Evolutionary conservation across 2,329 filamentous ascomycete species (phyloP).

Genomic region (Myriangium duriaei): DNA sequence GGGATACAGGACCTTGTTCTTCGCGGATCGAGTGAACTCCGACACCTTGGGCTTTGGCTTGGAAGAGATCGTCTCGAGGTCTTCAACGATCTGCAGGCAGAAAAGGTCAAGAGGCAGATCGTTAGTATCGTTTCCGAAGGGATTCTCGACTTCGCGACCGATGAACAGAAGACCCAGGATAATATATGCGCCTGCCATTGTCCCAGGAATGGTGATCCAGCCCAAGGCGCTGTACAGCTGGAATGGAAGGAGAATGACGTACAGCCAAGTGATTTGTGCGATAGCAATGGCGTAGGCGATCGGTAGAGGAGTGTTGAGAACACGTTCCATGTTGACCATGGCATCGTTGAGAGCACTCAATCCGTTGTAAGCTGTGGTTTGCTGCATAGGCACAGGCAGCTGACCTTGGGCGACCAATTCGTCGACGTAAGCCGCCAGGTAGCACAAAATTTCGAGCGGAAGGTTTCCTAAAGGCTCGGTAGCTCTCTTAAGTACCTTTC

Average conservation of each 20-base stretch:
- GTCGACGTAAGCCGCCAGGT: slow-evolving; percentile 56
- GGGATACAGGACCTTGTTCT: slow-evolving; percentile 47
- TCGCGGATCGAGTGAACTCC: slow-evolving; percentile 38
- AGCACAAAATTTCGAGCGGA: slow-evolving; percentile 68
- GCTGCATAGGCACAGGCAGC: slow-evolving; percentile 45
- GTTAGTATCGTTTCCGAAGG: slow-evolving; percentile 74
- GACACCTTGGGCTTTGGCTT: slow-evolving; percentile 38
- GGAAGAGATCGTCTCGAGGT: slow-evolving; percentile 62
- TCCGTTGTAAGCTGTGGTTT: slow-evolving; percentile 45
- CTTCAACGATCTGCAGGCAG: slow-evolving; percentile 60
- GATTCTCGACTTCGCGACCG: slow-evolving; percentile 73
- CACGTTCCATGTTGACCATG: slow-evolving; percentile 59
- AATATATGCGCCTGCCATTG: slow-evolving; percentile 58
- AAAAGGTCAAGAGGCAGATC: slow-evolving; percentile 65
- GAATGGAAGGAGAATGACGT: slow-evolving; percentile 69
- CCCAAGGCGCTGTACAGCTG: slow-evolving; percentile 53
- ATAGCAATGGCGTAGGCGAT: slow-evolving; percentile 76
- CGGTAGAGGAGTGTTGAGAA: slow-evolving; percentile 70
- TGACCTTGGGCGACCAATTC: slow-evolving; percentile 44
- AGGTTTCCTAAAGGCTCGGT: slow-evolving; percentile 65
- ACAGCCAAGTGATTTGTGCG: slow-evolving; percentile 75
- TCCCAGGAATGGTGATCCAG: slow-evolving; percentile 70
- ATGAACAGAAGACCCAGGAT: slow-evolving; percentile 67
- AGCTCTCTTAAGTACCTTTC: slow-evolving; percentile 62
- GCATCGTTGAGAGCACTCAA: slow-evolving; percentile 58